Conservation (phyloP, 1,139 yeast genomes). For the Saccharomyces pastorianus region DNA sequence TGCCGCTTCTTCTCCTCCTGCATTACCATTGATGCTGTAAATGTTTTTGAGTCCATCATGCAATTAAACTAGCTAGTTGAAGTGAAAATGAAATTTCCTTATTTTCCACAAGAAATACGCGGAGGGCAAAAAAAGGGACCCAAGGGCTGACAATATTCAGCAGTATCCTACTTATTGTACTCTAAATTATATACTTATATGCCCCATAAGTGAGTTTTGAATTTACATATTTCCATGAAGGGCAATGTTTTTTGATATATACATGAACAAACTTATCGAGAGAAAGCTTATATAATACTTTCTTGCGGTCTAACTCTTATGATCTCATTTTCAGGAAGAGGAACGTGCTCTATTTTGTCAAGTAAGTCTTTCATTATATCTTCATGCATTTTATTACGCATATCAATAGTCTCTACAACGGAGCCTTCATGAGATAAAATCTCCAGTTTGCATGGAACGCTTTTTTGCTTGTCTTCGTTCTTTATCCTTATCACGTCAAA, state of each 20-base stretch:
- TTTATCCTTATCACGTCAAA: slow-evolving; percentile 53
- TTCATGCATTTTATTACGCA: slow-evolving; percentile 21
- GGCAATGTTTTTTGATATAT: background rate
- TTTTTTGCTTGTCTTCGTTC: slow-evolving; percentile 32
- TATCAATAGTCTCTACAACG: slow-evolving; percentile 20
- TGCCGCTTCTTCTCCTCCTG: background rate
- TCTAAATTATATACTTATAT: background rate
- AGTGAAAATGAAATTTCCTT: background rate
- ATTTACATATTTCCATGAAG: background rate
- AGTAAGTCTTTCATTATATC: slow-evolving; percentile 26
- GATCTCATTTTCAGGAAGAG: slow-evolving; percentile 22
- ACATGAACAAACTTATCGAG: background rate
- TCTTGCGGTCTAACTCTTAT: slow-evolving; percentile 9
- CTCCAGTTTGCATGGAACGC: slow-evolving; percentile 27
- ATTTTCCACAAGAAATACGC: background rate
- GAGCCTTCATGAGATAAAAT: slow-evolving; percentile 25
- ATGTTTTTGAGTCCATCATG: background rate
- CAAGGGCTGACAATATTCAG: background rate
- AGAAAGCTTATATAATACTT: background rate
- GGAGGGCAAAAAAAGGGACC: background rate
- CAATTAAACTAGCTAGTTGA: background rate
- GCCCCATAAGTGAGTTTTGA: background rate
- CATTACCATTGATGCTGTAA: background rate
- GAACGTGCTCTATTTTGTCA: slow-evolving; percentile 17
- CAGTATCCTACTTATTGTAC: background rate